Evolutionary conservation across 768 basidiomycete genomes (phyloP), one percentile per base, ranked within the genome.

Genomic region (Mycena venus): DNA sequence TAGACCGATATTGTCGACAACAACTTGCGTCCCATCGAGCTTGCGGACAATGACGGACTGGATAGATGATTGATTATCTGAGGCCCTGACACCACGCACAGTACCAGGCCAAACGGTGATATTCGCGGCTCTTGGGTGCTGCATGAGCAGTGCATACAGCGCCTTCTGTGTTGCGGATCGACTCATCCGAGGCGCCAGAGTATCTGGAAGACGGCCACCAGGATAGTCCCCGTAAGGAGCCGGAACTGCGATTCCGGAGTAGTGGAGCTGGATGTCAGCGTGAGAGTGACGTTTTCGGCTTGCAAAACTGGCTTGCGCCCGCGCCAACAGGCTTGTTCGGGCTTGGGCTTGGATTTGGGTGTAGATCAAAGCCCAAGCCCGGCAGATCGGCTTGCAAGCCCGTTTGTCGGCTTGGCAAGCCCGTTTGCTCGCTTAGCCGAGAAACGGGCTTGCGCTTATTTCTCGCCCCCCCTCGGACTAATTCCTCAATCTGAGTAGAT

Each of bases 161-260:
- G 78, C 69, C 10, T 77, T 80, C 68, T 82, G 80, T 21, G 75
- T 68, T 21, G 59, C 49, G 27, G 78, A 71, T 17, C 80, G 75
- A 4, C 74, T 73, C n/a, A 75, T 61, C 59, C n/a, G n/a, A n/a
- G n/a, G n/a, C n/a, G 66, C 68, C 38, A 79, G 53, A 17, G 65
- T 77, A 29, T 76, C 68, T 5, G 75, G 74, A 42, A 72, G 51
- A 56, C 66, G 58, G 58, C 70, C 71, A 25, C 34, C 25, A 14
- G 55, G 55, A 34, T 66, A 67, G 29, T 64, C 64, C 32, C 71
- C 29, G 17, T 68, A 64, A 19, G 77, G 67, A 10, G 69, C 29
- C 15, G 42, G 70, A 29, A 73, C n/a, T 10, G 65, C 65, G n/a
- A 72, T 58, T 10, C 79, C 77, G 21, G 74, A 68, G 38, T 74